Conservation (phyloP, 192 early-diverging fungal genomes). For the Podila clonocystis region DNA sequence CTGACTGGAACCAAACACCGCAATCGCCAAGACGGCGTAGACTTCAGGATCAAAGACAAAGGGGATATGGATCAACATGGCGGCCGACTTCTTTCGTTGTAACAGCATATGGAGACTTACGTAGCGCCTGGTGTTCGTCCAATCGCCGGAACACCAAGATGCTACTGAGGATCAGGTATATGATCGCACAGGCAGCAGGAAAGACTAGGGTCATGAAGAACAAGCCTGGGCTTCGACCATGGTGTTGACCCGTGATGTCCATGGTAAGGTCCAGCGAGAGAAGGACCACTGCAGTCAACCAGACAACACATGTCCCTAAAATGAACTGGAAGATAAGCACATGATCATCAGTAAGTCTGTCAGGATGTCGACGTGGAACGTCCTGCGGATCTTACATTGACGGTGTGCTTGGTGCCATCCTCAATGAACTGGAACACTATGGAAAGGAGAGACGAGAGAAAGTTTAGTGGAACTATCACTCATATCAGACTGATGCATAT, state of each 20-base stretch:
- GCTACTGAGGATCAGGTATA: slow-evolving; percentile 15
- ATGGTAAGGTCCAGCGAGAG: slow-evolving; percentile 26
- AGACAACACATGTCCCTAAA: slow-evolving; percentile 7
- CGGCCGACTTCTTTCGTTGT: background rate
- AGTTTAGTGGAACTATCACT: too few species aligned
- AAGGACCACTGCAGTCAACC: slow-evolving; percentile 10
- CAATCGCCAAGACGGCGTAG: slow-evolving; percentile 4
- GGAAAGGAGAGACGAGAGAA: background rate
- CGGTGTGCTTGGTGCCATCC: slow-evolving; percentile 22
- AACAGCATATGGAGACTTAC: background rate
- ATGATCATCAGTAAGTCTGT: background rate
- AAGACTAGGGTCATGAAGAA: slow-evolving; percentile 26
- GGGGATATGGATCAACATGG: background rate
- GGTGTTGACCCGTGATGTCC: slow-evolving; percentile 15
- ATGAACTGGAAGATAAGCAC: slow-evolving; percentile 15
- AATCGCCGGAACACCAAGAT: slow-evolving; percentile 22
- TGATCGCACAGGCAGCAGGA: slow-evolving; percentile 3
- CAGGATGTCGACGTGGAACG: background rate
- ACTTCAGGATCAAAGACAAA: slow-evolving; percentile 9
- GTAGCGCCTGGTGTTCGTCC: slow-evolving; percentile 15
- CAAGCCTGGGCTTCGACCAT: slow-evolving; percentile 21
- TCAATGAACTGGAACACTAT: slow-evolving; percentile 44
- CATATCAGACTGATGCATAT: too few species aligned
- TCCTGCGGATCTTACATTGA: slow-evolving; percentile 4
- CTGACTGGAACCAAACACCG: slow-evolving; percentile 15